phyloP scores from a whole-genome alignment of 495 filamentous ascomycete genomes.

The Poronia punctata region DNA sequence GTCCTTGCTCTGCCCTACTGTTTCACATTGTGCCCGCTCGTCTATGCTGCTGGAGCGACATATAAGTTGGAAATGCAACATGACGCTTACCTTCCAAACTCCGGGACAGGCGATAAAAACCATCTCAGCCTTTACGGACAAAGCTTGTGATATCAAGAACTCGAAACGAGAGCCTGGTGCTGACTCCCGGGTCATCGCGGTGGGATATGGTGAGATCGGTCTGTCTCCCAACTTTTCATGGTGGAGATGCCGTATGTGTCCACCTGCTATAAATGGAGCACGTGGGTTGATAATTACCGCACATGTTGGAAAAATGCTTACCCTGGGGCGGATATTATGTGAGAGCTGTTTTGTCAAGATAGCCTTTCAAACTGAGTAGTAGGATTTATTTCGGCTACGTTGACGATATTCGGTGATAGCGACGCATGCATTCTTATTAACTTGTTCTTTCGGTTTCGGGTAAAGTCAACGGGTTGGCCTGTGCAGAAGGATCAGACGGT shows the following conservation, averaged over 20 bases:
- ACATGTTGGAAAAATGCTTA: too few species aligned
- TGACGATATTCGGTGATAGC: constrained; percentile 2
- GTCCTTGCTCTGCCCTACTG: constrained; percentile 1
- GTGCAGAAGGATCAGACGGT: constrained; percentile 1
- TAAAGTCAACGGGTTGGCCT: constrained; percentile 4
- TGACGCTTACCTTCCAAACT: neutral
- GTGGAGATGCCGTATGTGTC: constrained; percentile 3
- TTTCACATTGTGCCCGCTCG: constrained; percentile 1
- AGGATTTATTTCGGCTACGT: constrained; percentile 3
- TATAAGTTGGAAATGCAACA: neutral
- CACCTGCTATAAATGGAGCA: too few species aligned
- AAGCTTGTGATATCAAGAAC: constrained; percentile 1
- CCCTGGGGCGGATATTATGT: too few species aligned
- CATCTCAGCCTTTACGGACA: constrained; percentile 1
- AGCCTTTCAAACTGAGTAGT: constrained; percentile 3
- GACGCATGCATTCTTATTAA: constrained; percentile 2
- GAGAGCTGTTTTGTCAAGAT: too few species aligned
- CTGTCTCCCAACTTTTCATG: constrained; percentile 1
- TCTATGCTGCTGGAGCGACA: constrained; percentile 1
- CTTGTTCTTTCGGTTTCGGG: constrained; percentile 1
- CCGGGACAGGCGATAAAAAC: neutral
- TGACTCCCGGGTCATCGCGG: constrained; percentile 2
- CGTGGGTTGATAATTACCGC: too few species aligned
- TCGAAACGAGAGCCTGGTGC: constrained; percentile 1
- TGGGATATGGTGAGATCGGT: neutral